Conservation (phyloP, 1,139 yeast genomes). For the Magnusiomyces tetraspermus region DNA sequence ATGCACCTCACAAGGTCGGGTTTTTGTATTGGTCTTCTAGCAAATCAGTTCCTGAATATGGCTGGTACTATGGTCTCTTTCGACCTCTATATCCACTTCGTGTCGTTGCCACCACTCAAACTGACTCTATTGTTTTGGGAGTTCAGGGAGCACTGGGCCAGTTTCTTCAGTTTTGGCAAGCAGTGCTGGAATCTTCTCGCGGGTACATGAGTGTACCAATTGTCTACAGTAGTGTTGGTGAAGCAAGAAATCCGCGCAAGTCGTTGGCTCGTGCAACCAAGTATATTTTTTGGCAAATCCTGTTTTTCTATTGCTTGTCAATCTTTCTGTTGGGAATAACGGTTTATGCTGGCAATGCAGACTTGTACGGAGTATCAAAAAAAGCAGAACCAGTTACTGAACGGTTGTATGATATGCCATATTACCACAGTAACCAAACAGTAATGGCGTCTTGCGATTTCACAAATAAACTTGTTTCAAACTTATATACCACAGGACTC, state of each 20-base stretch:
- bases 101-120: slow-evolving; percentile 30
- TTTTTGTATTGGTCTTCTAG: slow-evolving; percentile 55
- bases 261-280: slow-evolving; percentile 72
- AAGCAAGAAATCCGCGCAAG: slow-evolving; percentile 70
- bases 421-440: slow-evolving; percentile 1
- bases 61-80: slow-evolving; percentile 58
- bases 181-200: slow-evolving; percentile 56
- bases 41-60: slow-evolving; percentile 42
- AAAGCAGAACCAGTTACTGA: not conserved
- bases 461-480: slow-evolving; percentile 46
- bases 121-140: slow-evolving; percentile 38
- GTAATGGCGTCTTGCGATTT: not conserved
- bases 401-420: not conserved
- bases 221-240: slow-evolving; percentile 80
- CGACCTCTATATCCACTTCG: slow-evolving; percentile 51
- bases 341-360: slow-evolving; percentile 66
- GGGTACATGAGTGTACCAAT: slow-evolving; percentile 77
- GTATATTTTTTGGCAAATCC: slow-evolving; percentile 62
- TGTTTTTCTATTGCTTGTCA: slow-evolving; percentile 58
- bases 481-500: slow-evolving; percentile 15
- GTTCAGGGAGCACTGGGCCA: slow-evolving; percentile 58
- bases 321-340: slow-evolving; percentile 65
- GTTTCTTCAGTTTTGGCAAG: slow-evolving; percentile 53
- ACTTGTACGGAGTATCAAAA: slow-evolving; percentile 24
- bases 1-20: slow-evolving; percentile 40